Evolutionary conservation across 306 rosid genomes (phyloP).

Genomic region (Gynostemma pentaphyllum): DNA sequence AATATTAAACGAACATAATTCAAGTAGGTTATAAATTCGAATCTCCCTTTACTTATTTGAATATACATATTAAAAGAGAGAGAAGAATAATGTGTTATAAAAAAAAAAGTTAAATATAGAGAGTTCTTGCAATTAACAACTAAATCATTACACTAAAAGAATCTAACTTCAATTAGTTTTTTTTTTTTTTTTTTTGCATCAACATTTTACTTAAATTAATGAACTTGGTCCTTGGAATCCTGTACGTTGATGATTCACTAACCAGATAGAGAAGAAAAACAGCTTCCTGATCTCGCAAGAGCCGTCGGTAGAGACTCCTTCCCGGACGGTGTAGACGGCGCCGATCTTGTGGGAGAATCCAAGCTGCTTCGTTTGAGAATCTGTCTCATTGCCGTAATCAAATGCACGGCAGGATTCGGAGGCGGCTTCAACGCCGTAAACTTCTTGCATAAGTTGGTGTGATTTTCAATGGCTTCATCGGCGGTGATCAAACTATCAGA

Average conservation of each 20-base stretch:
- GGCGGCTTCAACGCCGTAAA: conserved; percentile 69
- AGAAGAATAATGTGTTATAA: too few species aligned
- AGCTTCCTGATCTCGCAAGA: conserved; percentile 56
- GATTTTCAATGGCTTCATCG: conserved; percentile 78
- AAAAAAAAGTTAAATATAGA: neutral
- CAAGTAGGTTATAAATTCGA: too few species aligned
- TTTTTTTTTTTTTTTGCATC: neutral
- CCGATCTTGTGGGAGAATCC: conserved; percentile 57
- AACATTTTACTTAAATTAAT: neutral
- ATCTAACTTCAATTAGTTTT: neutral
- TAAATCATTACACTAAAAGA: neutral
- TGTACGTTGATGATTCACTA: conserved; percentile 19
- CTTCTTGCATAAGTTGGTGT: conserved; percentile 67
- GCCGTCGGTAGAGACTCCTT: neutral
- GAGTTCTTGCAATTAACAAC: neutral
- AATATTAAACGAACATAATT: too few species aligned
- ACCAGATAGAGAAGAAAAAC: conserved; percentile 56
- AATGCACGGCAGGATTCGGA: conserved; percentile 54
- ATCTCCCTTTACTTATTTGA: too few species aligned
- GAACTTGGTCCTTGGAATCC: conserved; percentile 1
- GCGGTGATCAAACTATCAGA: conserved; percentile 66
- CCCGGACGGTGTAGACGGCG: conserved; percentile 38
- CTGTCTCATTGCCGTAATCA: conserved; percentile 85
- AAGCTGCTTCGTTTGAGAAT: conserved; percentile 68
- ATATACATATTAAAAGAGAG: too few species aligned